Evolutionary conservation across 768 basidiomycete genomes (phyloP), one percentile per base, ranked within the genome.

Genomic region (Cubamyces lactineus): DNA sequence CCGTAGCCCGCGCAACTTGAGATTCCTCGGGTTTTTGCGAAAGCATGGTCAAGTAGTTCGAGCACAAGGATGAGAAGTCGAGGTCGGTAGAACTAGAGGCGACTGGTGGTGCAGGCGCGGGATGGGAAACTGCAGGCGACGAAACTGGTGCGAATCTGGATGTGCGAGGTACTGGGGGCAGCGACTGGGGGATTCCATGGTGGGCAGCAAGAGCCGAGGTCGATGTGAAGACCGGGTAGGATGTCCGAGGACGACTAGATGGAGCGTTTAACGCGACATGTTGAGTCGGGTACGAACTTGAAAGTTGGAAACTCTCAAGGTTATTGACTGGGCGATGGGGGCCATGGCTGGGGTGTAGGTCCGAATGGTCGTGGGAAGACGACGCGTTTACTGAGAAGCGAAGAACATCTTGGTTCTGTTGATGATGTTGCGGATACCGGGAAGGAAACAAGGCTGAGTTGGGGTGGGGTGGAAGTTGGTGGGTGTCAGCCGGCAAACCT

Each of bases 161-260:
- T 72, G 84, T 84, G 56, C 84, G 82, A 63, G 89, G 89, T 58
- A 84, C 83, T 54, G 84, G 85, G 48, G 90, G 89, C 50, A 92
- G 74, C 64, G 79, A 82, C 67, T 85, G 83, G 62, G 90, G 89
- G 72, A 91, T 85, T 76, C 89, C 89, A 89, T 91, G 86, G 61
- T 90, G 89, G 70, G 85, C 80, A 69, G 88, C 86, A 59, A 89
- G 78, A 77, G 88, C 89, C 76, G 82, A 81, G 56, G 86, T 76
- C 73, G 83, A 83, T 69, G 78, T 75, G 70, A 89, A 89, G 67
- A 89, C 82, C 77, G 74, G 71, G 59, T 80, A 79, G 42, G 82
- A 82, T 78, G 89, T 88, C 87, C 85, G 77, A 74, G 78, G 88
- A 89, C 87, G 86, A 73, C 75, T 72, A 69, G 76, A 73, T 61